phyloP scores from a whole-genome alignment of 1,139 yeast species.

The Suhomyces wounanorum region DNA sequence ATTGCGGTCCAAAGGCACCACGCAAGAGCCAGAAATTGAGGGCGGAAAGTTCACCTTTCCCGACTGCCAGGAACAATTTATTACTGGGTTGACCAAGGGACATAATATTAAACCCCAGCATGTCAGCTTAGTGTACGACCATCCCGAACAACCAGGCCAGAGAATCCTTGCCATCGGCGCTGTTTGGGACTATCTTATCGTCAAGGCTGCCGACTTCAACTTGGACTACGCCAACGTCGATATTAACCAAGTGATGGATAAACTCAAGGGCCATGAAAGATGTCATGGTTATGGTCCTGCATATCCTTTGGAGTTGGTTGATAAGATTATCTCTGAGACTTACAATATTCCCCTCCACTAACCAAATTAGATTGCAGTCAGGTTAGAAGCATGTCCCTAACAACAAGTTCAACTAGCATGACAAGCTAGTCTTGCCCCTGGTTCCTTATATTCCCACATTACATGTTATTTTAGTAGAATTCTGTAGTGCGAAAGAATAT shows the following conservation, averaged over 20 bases:
- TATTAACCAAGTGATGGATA: conserved; percentile 56
- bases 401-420: neutral
- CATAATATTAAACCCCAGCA: conserved; percentile 22
- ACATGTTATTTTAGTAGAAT: neutral
- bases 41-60: conserved; percentile 38
- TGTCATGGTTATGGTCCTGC: conserved; percentile 91
- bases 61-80: conserved; percentile 36
- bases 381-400: too few species aligned
- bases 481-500: conserved; percentile 4
- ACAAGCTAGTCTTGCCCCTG: neutral
- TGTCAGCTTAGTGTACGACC: conserved; percentile 36
- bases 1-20: conserved; percentile 23
- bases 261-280: conserved; percentile 63
- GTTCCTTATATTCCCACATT: neutral
- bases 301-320: conserved; percentile 54
- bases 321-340: conserved; percentile 30
- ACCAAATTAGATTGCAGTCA: neutral
- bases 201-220: conserved; percentile 44
- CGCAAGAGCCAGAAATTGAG: neutral
- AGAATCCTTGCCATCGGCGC: conserved; percentile 72
- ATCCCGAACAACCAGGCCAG: conserved; percentile 36
- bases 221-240: conserved; percentile 55
- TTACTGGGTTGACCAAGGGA: conserved; percentile 30
- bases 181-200: conserved; percentile 74
- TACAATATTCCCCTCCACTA: conserved; percentile 2